Evolutionary conservation across 2,329 filamentous ascomycete genomes (phyloP), one percentile per base, ranked within the genome.

Genomic region (Periconia sp.): DNA sequence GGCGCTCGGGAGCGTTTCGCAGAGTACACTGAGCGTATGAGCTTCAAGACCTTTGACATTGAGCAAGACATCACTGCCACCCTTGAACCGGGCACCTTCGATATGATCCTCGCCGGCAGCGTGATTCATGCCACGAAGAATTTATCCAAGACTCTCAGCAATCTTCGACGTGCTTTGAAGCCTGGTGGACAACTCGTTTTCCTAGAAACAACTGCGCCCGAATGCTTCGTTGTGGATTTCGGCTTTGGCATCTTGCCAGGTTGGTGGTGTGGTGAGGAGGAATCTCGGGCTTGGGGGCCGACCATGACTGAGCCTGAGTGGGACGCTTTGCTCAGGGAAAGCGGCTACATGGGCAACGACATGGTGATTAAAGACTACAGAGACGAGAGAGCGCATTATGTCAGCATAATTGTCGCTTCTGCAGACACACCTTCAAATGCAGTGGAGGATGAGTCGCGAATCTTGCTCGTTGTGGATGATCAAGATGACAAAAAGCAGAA

Each of bases 101-200:
- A 66, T 47, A 17, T 66, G 13, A 50, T 60, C 14, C n/a, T 63
- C 80, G 3, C 42, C 77, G 3, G 42, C 76, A 1, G 53, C 71
- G 20, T 79, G 13, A 31, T 66, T 6, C 62, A 62, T 49, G 59
- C 52, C 10, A 60, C 57, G 1, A 33, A 15, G 6, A 43, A 59
- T 15, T 17, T 64, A 6, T 20, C 44, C 8, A 10, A n/a, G 2
- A 52, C 57, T 14, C 30, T 64, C n/a, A 13, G 17, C 1, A 59
- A 62, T 30, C 18, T 56, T 33, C 46, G 55, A 8, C 52, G 27
- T 15, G 45, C 59, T 1, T 49, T 64, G 11, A 64, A 59, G 41
- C 58, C 63, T 0, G 57, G 55, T 13, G 61, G 61, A 5, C 27
- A 60, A 18, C 42, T 64, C 6, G 40, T 30, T 8, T 27, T 60